Base-by-base conservation (phyloP, 352 stramenopile genomes). In the Pythium plurisporium region DNA sequence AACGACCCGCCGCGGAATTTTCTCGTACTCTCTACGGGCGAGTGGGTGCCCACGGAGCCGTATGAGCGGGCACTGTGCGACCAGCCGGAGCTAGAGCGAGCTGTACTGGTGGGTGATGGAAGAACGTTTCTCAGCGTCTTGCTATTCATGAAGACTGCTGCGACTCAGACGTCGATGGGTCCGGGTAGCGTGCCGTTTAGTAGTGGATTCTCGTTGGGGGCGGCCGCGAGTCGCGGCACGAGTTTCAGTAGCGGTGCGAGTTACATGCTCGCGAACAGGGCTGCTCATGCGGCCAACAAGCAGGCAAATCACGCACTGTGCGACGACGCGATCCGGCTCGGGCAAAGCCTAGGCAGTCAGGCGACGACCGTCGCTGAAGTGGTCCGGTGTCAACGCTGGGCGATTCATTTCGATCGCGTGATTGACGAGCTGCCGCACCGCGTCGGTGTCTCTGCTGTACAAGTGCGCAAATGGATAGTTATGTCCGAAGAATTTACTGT, bases 391-490 rank as follows among this genome's bases (percentile, higher is more conserved):
- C 80, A 87, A 58, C 63, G 70, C 3, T 93, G 80, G 80, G 80
- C 82, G 19, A 73, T 91, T 36, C 80, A 89, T 56, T 87, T 93
- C 40, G 82, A 93, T 60, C 53, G 64, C 5, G 62, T 82, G 48
- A 59, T 93, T 10, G 79, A 89, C 23, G 31, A 72, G 11, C 65
- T 91, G 3, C 71, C 74, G 0, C 23, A 56, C 8, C 50, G 70
- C 7, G 80, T 80, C 42, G 67, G 64, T 1, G 55, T 92, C n/a
- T 87, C 82, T 0, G 77, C 76, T 20, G 78, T 83, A 46, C 76
- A 71, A 27, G 66, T 93, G 26, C 67, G 82, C 49, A 93, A 91
- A 63, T 93, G 82, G 82, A 86, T 89, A 48, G 55, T 93, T 42
- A 89, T 93, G 82, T 57, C 74, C 2, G 64, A 82, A 11, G 64